These are phyloP conservation scores for Mucor circinelloides DNA, from an alignment of 371 early-diverging fungal genomes.

Conservation along the genomic window DNA sequence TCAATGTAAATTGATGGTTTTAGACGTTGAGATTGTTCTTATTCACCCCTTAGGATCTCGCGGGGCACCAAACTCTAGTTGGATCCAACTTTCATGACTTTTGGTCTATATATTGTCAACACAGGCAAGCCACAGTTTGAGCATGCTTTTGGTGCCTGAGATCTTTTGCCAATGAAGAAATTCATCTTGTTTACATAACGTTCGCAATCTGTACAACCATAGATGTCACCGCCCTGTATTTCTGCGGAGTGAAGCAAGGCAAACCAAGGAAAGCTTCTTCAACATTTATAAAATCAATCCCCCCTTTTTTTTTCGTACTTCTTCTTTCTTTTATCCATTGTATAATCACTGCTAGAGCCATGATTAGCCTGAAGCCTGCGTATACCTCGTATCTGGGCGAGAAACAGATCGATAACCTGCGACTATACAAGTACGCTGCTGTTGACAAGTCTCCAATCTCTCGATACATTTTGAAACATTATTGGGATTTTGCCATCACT, in stretches of 20 bases:
- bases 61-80: not conserved
- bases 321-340: constrained; percentile 1
- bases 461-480: constrained; percentile 81
- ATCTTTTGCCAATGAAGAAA: not conserved
- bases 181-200: not conserved
- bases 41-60: not conserved
- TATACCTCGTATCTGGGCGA: constrained; percentile 35
- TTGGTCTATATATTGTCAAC: no score
- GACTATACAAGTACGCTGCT: constrained; percentile 82
- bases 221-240: not conserved
- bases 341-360: not conserved
- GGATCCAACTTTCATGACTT: no score
- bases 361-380: constrained; percentile 7
- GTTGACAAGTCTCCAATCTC: constrained; percentile 87
- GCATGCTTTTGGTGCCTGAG: not conserved
- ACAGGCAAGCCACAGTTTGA: not conserved
- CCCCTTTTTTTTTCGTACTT: not conserved
- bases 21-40: not conserved
- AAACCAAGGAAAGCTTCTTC: not conserved
- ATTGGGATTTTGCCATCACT: constrained; percentile 89
- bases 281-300: not conserved
- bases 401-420: constrained; percentile 73
- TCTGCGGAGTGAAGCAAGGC: not conserved
- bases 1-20: not conserved
- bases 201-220: not conserved